Conservation (phyloP, 306 rosid genomes). For the Vigna hirtella region DNA sequence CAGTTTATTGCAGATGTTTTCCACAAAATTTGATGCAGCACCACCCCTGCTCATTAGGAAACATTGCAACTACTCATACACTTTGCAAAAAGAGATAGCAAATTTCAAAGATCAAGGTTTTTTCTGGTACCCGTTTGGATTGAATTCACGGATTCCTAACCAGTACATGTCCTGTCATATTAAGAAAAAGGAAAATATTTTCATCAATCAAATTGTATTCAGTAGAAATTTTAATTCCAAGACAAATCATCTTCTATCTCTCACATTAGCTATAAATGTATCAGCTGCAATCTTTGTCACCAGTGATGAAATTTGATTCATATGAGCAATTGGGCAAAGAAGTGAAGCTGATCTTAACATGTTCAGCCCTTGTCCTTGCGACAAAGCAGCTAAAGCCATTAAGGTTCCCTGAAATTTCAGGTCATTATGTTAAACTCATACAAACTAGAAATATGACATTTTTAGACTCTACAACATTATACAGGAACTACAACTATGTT, state of each 20-base stretch:
- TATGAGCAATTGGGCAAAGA: slow-evolving; percentile 82
- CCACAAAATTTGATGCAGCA: slow-evolving; percentile 41
- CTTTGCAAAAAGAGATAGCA: not conserved
- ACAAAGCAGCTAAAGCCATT: slow-evolving; percentile 66
- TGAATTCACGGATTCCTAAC: slow-evolving; percentile 62
- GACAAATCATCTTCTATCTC: not conserved
- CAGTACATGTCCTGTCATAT: slow-evolving; percentile 59
- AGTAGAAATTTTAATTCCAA: not conserved
- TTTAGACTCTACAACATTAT: too few species aligned
- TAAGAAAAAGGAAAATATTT: slow-evolving; percentile 1
- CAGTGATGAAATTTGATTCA: slow-evolving; percentile 61
- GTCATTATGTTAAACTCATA: not conserved
- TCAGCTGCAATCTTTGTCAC: slow-evolving; percentile 59
- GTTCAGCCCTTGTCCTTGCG: slow-evolving; percentile 51
- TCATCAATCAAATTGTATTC: slow-evolving; percentile 1
- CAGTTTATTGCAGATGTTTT: slow-evolving; percentile 56
- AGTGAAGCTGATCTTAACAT: slow-evolving; percentile 74
- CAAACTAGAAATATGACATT: not conserved
- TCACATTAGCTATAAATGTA: slow-evolving; percentile 63
- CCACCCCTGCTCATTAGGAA: slow-evolving; percentile 51
- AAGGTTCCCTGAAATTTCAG: slow-evolving; percentile 72
- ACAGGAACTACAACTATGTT: not conserved
- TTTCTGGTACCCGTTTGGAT: slow-evolving; percentile 60
- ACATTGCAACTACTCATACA: slow-evolving; percentile 1
- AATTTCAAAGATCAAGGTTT: not conserved